A percentile compares a stretch with the other conserved stretches of the same genome.
These are phyloP conservation scores for Euclidium syriacum DNA, from an alignment of 345 rosid genomes.

Conservation along the genomic window DNA sequence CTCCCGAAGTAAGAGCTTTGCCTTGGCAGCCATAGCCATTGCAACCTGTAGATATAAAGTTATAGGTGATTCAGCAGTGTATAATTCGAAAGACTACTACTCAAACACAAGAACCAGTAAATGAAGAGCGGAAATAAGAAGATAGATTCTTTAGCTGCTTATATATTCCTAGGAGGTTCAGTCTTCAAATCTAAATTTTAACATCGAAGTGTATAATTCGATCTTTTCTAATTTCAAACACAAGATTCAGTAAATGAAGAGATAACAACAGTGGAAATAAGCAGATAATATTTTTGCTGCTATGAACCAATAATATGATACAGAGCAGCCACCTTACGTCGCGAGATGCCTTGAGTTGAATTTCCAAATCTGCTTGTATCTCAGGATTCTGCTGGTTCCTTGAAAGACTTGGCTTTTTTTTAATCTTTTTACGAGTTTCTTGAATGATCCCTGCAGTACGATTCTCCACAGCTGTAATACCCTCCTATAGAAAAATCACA, in stretches of 20 bases:
- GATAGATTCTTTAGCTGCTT: too few relatives aligned
- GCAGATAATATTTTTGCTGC: slow-evolving; percentile 7
- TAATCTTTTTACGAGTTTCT: slow-evolving; percentile 75
- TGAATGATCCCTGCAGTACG: slow-evolving; percentile 82
- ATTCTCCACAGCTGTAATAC: slow-evolving; percentile 69
- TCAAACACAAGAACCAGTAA: too few relatives aligned
- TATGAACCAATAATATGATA: slow-evolving; percentile 29
- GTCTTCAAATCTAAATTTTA: neutral
- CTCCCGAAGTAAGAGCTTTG: slow-evolving; percentile 94
- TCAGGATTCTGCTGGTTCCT: slow-evolving; percentile 38
- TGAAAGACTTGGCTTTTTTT: slow-evolving; percentile 49
- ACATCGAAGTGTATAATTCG: neutral
- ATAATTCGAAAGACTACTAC: too few relatives aligned
- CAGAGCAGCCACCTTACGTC: slow-evolving; percentile 97
- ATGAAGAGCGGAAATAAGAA: too few relatives aligned
- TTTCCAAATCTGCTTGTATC: slow-evolving; percentile 62
- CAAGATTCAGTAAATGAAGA: slow-evolving; percentile 2
- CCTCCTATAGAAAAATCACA: slow-evolving; percentile 51
- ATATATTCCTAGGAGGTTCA: too few relatives aligned
- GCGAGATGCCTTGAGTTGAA: slow-evolving; percentile 98
- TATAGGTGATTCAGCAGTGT: neutral
- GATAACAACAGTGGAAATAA: neutral
- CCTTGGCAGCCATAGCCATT: slow-evolving; percentile 99
- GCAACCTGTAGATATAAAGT: slow-evolving; percentile 65
- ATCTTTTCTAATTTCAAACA: neutral